phyloP scores from a whole-genome alignment of 2,329 filamentous ascomycete genomes.

The Trichoderma koningiopsis region DNA sequence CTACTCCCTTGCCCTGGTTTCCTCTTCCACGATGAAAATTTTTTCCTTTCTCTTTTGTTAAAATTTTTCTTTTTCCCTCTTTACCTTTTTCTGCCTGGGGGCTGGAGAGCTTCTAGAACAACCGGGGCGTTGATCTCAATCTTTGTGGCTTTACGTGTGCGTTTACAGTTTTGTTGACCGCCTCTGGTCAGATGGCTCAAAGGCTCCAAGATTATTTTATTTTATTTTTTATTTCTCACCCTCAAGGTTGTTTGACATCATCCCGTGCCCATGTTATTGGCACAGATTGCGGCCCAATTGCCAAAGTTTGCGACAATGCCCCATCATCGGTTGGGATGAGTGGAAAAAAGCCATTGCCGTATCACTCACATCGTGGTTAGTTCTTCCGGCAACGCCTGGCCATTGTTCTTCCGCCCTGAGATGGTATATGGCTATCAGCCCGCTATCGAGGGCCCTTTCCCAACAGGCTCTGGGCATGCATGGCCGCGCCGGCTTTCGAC shows the following conservation, averaged over 20 bases:
- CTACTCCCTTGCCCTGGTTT: background rate
- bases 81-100: background rate
- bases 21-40: background rate
- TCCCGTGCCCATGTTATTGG: constrained; percentile 6
- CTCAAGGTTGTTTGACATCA: background rate
- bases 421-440: background rate
- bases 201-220: background rate
- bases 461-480: background rate
- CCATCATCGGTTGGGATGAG: background rate
- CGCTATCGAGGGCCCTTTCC: background rate
- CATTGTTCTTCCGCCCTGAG: background rate
- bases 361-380: background rate
- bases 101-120: background rate
- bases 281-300: background rate
- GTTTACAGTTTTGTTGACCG: background rate
- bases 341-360: background rate
- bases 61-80: background rate
- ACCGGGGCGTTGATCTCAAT: background rate
- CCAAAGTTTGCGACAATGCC: background rate
- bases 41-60: background rate
- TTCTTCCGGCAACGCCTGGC: background rate
- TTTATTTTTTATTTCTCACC: too few species aligned
- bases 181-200: background rate
- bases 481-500: background rate
- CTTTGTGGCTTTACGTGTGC: background rate